Base-by-base conservation (phyloP, 2,329 filamentous ascomycete species). In the Tothia fuscella region DNA sequence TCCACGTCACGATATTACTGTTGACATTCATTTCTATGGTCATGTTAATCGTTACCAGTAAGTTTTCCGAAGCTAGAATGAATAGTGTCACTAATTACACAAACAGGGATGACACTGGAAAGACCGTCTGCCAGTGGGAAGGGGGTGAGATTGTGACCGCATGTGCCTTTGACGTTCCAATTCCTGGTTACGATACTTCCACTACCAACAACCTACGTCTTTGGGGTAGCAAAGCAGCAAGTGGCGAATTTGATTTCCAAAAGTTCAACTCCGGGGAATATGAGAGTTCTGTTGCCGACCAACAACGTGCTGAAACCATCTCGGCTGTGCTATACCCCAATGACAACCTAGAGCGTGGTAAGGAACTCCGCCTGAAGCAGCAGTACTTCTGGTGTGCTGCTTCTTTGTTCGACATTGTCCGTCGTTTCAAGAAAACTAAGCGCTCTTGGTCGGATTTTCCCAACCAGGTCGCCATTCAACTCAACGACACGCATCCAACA, bases 341-440 rank as follows among this genome's bases (percentile, higher is more conserved):
- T 56, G 89, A 96, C 64, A 96, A 94, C 63, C 75, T 98, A 33
- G 89, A 96, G 50, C 77, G 87, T 50, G 91, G 91, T 48, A 98
- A 98, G 64, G 91, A 98, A 68, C 77, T 98, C 48, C 85, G 91
- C 41, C 66, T 98, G 62, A 98, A 98, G 74, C 91, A 98, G 63
- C 91, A 98, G 62, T 98, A 98, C 72, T 98, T 98, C 68, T 98
- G 91, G 91, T 93, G 94, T 56, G 88, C 91, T 40, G 91, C 91
- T 13, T 98, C 91, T 13, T 73, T 98, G 3, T 86, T 86, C 57
- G 91, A 98, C 55, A 98, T 98, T 57, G 82, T 98, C 46, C 83
- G 91, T 45, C 80, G 91, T 45, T 98, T 96, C 78, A 98, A 96
- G 72, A 98, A 96, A 74, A 79, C 86, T 14, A 87, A 85, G 68